Percentiles rank a stretch among this genome's conserved stretches.
These are phyloP conservation scores for Nakaseomyces delphensis DNA, from an alignment of 1,139 yeast genomes.

Conservation along the genomic window DNA sequence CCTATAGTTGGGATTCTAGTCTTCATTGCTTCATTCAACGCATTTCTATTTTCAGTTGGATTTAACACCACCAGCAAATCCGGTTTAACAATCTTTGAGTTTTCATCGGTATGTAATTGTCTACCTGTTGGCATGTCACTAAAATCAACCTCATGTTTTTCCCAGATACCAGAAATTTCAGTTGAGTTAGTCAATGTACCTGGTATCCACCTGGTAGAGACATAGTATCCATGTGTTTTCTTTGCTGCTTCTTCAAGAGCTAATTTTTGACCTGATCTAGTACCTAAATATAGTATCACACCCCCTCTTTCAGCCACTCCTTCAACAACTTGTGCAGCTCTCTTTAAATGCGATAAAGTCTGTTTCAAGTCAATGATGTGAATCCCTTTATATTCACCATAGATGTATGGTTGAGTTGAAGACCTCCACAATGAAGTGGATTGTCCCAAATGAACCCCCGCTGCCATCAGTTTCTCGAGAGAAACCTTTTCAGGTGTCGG, in stretches of 20 bases:
- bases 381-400: conserved; percentile 81
- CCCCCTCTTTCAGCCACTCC: conserved; percentile 84
- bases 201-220: conserved; percentile 84
- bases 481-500: conserved; percentile 46
- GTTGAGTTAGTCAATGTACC: conserved; percentile 86
- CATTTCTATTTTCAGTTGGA: conserved; percentile 79
- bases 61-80: conserved; percentile 80
- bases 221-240: conserved; percentile 71
- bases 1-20: conserved; percentile 89
- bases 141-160: conserved; percentile 59
- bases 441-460: conserved; percentile 94
- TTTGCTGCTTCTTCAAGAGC: conserved; percentile 73
- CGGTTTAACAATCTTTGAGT: conserved; percentile 55
- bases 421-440: conserved; percentile 72
- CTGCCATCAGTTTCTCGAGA: conserved; percentile 65
- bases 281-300: conserved; percentile 73
- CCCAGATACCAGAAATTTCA: conserved; percentile 54
- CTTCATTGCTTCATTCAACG: conserved; percentile 73
- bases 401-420: conserved; percentile 78
- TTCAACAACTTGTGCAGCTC: conserved; percentile 72
- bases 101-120: conserved; percentile 40
- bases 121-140: conserved; percentile 54
- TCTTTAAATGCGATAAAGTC: conserved; percentile 63
- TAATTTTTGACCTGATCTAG: conserved; percentile 67
- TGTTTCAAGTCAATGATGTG: conserved; percentile 84